These are phyloP conservation scores for Orychophragmus violaceus DNA, from an alignment of 345 rosid genomes.

Conservation along the genomic window DNA sequence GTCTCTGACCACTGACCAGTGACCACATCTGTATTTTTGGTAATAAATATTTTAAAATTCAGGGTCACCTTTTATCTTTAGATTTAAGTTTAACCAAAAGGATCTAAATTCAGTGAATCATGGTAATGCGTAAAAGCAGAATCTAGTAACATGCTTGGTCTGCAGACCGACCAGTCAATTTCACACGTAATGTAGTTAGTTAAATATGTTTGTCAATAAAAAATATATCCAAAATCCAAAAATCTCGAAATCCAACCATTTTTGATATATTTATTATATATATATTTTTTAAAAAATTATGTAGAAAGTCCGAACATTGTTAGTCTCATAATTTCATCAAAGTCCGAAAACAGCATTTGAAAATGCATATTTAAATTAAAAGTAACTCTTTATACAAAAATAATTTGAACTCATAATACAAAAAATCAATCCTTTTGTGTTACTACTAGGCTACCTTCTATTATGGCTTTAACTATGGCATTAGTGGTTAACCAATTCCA, in stretches of 20 bases:
- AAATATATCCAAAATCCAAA: neutral
- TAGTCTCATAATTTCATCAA: no score
- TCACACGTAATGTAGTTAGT: neutral
- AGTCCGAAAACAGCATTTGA: no score
- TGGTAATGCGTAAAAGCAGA: constrained; percentile 30
- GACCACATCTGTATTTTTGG: constrained; percentile 14
- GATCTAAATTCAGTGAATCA: constrained; percentile 30
- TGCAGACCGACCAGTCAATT: constrained; percentile 29
- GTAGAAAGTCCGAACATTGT: no score
- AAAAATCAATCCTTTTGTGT: no score
- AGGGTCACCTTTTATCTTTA: neutral
- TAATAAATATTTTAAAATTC: neutral
- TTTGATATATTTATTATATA: neutral
- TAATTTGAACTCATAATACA: no score
- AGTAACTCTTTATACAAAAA: no score
- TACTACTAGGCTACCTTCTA: no score
- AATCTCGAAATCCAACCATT: neutral
- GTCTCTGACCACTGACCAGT: constrained; percentile 18
- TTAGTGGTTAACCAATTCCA: neutral
- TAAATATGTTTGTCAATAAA: neutral
- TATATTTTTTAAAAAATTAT: no score
- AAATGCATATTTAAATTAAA: no score
- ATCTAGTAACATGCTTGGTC: constrained; percentile 30
- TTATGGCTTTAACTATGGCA: neutral
- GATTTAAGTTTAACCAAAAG: constrained; percentile 16